Conservation (phyloP, 2,329 filamentous ascomycete genomes). For the Byssothecium circinans region DNA sequence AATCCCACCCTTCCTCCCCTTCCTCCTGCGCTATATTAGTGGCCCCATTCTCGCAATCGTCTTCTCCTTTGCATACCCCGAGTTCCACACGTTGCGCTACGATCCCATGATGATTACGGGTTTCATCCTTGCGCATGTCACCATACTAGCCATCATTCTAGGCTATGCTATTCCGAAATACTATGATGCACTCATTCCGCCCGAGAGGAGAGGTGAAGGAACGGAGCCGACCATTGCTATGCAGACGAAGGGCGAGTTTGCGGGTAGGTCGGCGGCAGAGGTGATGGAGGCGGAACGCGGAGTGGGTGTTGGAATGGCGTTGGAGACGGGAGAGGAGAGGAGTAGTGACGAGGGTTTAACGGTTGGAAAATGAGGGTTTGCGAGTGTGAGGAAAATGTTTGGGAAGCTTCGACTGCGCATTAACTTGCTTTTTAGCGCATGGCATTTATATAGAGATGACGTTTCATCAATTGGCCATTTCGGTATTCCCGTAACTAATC, state of each 20-base stretch:
- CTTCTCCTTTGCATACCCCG: slow-evolving; percentile 39
- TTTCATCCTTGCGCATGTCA: slow-evolving; percentile 32
- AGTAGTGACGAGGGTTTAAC: neutral
- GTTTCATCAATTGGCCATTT: too few species aligned
- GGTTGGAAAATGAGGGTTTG: too few species aligned
- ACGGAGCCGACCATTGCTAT: slow-evolving; percentile 35
- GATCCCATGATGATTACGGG: slow-evolving; percentile 42
- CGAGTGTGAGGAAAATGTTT: too few species aligned
- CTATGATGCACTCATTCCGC: slow-evolving; percentile 57
- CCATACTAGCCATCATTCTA: slow-evolving; percentile 50
- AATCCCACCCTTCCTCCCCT: slow-evolving; percentile 56
- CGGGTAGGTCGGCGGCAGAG: slow-evolving; percentile 15
- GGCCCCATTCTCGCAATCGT: slow-evolving; percentile 39
- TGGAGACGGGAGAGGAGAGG: neutral
- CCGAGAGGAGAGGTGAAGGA: slow-evolving; percentile 51
- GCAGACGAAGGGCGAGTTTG: slow-evolving; percentile 30
- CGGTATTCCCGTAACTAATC: too few species aligned
- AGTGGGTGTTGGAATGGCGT: neutral
- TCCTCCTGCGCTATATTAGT: slow-evolving; percentile 44
- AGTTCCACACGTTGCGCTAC: slow-evolving; percentile 34
- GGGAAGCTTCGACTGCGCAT: too few species aligned
- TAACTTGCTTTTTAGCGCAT: too few species aligned
- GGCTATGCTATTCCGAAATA: slow-evolving; percentile 58
- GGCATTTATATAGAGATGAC: too few species aligned
- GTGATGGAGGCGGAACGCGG: slow-evolving; percentile 4